phyloP scores from a whole-genome alignment of 768 basidiomycete species.

The Rhizopogon salebrosus region DNA sequence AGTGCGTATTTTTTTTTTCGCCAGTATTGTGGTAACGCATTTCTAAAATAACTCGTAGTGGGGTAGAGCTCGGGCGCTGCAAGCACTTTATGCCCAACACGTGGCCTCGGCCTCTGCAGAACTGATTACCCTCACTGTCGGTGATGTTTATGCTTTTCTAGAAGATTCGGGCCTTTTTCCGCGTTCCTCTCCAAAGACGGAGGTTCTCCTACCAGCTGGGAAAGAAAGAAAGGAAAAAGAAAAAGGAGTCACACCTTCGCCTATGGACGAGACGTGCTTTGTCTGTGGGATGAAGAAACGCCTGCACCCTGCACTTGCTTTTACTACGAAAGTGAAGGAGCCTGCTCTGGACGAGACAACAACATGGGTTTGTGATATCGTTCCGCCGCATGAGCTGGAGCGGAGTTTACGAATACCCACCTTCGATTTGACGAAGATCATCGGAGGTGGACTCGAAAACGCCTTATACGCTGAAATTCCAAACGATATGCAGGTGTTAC shows the following conservation, averaged over 20 bases:
- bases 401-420: constrained; percentile 16
- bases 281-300: constrained; percentile 25
- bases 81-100: constrained; percentile 31
- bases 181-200: constrained; percentile 19
- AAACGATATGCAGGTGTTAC: not conserved
- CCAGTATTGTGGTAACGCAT: not conserved
- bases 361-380: constrained; percentile 21
- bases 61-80: constrained; percentile 39
- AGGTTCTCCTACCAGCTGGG: constrained; percentile 4
- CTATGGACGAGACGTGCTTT: constrained; percentile 21
- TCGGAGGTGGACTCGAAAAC: constrained; percentile 14
- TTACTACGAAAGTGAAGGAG: constrained; percentile 9
- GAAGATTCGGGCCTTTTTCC: constrained; percentile 36
- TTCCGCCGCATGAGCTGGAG: constrained; percentile 15
- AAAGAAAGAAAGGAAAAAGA: constrained; percentile 17
- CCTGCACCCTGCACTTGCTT: constrained; percentile 17
- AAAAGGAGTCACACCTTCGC: constrained; percentile 15
- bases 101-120: constrained; percentile 14
- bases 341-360: not conserved
- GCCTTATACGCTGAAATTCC: constrained; percentile 3
- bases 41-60: constrained; percentile 27
- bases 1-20: constrained; percentile 21
- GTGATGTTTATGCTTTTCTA: constrained; percentile 41
- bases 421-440: constrained; percentile 10
- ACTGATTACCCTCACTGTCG: constrained; percentile 27